A percentile compares a stretch with the other conserved stretches of the same genome.
These are phyloP conservation scores for Monosporascus sp. DNA, from an alignment of 2,329 filamentous ascomycete genomes.

Conservation along the genomic window DNA sequence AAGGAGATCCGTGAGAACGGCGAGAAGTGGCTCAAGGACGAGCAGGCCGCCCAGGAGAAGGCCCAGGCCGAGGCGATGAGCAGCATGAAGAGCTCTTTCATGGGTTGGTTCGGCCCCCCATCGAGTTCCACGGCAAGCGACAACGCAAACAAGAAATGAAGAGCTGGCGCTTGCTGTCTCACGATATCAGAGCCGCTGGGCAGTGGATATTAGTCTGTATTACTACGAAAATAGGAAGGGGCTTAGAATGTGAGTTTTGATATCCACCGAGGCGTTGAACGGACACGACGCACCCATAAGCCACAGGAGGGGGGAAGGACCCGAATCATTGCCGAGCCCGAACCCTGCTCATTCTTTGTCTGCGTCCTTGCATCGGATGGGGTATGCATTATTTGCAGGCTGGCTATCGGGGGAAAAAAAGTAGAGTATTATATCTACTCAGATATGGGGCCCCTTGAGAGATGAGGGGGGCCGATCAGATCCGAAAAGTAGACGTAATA, in stretches of 20 bases:
- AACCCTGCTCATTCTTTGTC: constrained; percentile 12
- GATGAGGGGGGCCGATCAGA: background rate
- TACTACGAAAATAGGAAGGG: too few relatives aligned
- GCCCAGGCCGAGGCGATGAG: constrained; percentile 85
- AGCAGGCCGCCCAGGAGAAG: constrained; percentile 83
- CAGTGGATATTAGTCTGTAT: too few relatives aligned
- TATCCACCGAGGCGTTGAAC: too few relatives aligned
- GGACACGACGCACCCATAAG: background rate
- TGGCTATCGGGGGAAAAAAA: constrained; percentile 6
- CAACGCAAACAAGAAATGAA: constrained; percentile 12
- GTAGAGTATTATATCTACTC: background rate
- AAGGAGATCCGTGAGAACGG: constrained; percentile 89
- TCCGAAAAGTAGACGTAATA: constrained; percentile 9
- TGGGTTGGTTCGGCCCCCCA: constrained; percentile 43
- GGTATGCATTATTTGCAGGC: constrained; percentile 1
- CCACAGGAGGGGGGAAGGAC: background rate
- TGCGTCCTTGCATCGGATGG: constrained; percentile 8
- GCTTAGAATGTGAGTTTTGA: too few relatives aligned
- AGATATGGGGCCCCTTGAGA: background rate
- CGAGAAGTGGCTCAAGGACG: constrained; percentile 92
- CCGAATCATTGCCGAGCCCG: constrained; percentile 2
- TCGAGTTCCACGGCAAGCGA: constrained; percentile 1
- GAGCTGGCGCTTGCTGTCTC: too few relatives aligned
- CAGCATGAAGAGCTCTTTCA: constrained; percentile 79
- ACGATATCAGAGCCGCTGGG: background rate